Base-by-base conservation (phyloP, 108 stramenopile genomes). In the Cyclotella choctawhatcheeana region DNA sequence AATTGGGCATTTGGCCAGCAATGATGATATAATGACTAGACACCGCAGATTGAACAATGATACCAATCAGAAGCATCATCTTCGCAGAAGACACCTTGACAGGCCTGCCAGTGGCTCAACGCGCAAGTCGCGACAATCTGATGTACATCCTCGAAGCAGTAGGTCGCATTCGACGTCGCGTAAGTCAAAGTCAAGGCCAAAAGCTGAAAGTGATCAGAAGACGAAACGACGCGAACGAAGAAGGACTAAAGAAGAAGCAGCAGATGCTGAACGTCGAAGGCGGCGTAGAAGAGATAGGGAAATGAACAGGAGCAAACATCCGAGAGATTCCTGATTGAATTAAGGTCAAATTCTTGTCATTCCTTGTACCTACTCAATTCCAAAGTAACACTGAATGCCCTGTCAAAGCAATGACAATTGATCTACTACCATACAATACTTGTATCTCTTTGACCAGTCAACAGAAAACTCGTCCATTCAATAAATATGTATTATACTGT, bases 201-300 rank as follows among this genome's bases (percentile, higher is more conserved):
- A 33, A 33, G 25, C 29, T 20, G 33, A 33, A 51, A 31, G 12
- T n/a, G 35, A 52, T 20, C 18, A 30, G 8, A 53, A 18, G 34
- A 4, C 37, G 12, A 40, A 26, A 37, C 21, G 18, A 24, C 20
- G 14, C 12, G 52, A 30, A 30, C 30, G 33, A 33, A 48, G 20
- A 10, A 59, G 44, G 45, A 60, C 54, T 17, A 60, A 50, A 27
- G 31, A 50, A 17, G 21, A 33, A 40, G 44, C 58, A 61, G 33
- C 59, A 30, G 60, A 50, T 4, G 60, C 55, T 2, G 70, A 71
- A 29, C 58, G 44, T 37, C 43, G 70, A 14, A 33, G 31, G 13
- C 58, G 60, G 30, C 22, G 60, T 17, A 16, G 59, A 47, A 21
- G 59, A 45, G 70, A 71, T 6, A 60, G 50, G 56, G 70, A 71